A percentile compares a stretch with the other conserved stretches of the same genome.
Evolutionary conservation across 495 filamentous ascomycete species (phyloP).

Genomic region (Neurospora sp.): DNA sequence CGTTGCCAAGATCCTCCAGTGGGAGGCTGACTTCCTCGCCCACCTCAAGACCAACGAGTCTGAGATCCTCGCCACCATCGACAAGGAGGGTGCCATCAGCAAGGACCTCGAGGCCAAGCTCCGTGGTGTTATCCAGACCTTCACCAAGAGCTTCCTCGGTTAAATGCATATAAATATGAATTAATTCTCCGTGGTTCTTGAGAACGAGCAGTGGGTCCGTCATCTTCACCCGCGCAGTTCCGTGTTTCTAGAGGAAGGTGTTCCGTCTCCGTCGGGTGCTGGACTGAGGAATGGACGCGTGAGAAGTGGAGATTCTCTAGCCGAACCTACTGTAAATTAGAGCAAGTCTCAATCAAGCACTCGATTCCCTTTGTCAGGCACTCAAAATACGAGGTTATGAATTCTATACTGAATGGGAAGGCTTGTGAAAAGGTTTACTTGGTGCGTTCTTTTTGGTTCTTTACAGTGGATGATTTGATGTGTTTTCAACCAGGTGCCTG

Average conservation of each 20-base stretch:
- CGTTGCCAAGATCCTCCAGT: conserved; percentile 74
- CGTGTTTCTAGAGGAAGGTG: conserved; percentile 35
- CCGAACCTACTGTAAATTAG: conserved; percentile 38
- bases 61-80: conserved; percentile 76
- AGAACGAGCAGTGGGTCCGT: conserved; percentile 19
- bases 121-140: conserved; percentile 64
- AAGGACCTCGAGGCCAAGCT: conserved; percentile 88
- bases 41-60: conserved; percentile 84
- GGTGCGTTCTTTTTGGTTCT: background rate
- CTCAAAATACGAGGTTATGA: background rate
- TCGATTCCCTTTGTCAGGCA: conserved; percentile 37
- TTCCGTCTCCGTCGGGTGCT: conserved; percentile 29
- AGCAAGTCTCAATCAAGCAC: conserved; percentile 38
- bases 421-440: background rate
- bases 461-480: background rate
- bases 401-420: background rate
- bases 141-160: conserved; percentile 84
- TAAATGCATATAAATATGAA: conserved; percentile 31
- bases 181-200: conserved; percentile 15
- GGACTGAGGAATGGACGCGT: conserved; percentile 28
- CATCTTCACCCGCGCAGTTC: conserved; percentile 41
- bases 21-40: conserved; percentile 88
- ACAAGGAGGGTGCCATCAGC: conserved; percentile 91
- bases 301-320: conserved; percentile 29
- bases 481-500: background rate